Conservation (phyloP, 345 rosid species). For the Noccaea caerulescens region DNA sequence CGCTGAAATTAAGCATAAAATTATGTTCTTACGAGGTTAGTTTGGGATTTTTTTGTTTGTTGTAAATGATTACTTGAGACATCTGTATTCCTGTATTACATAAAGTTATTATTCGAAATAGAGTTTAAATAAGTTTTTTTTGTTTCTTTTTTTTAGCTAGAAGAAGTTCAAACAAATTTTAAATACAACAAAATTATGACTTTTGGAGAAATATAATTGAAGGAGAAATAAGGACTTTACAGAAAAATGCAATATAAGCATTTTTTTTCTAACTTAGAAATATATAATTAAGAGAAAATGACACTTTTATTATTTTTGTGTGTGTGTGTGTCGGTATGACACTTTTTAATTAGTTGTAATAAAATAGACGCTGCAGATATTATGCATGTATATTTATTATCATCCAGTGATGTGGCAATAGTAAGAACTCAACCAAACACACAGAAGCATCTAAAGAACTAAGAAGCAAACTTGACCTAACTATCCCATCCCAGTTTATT, state of each 20-base stretch:
- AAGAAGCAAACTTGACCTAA: slow-evolving; percentile 47
- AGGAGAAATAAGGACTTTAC: neutral
- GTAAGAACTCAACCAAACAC: slow-evolving; percentile 38
- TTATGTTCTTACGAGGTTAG: neutral
- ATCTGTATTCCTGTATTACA: neutral
- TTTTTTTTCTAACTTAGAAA: neutral
- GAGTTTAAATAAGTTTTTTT: no score
- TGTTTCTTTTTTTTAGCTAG: neutral
- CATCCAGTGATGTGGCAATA: slow-evolving; percentile 40
- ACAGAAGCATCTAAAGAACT: slow-evolving; percentile 40
- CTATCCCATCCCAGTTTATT: slow-evolving; percentile 43
- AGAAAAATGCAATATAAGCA: neutral
- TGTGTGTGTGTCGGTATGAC: no score
- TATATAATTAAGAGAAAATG: neutral
- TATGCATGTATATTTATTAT: slow-evolving; percentile 20
- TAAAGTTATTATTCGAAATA: neutral
- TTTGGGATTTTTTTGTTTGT: neutral
- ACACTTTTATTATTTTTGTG: neutral
- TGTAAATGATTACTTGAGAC: neutral
- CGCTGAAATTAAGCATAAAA: slow-evolving; percentile 3
- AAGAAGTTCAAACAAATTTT: neutral
- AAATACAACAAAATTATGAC: neutral
- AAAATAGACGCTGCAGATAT: slow-evolving; percentile 23
- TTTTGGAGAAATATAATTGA: neutral
- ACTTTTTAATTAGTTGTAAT: slow-evolving; percentile 4